Conservation (phyloP, 768 basidiomycete species). For the Collybia nuda region DNA sequence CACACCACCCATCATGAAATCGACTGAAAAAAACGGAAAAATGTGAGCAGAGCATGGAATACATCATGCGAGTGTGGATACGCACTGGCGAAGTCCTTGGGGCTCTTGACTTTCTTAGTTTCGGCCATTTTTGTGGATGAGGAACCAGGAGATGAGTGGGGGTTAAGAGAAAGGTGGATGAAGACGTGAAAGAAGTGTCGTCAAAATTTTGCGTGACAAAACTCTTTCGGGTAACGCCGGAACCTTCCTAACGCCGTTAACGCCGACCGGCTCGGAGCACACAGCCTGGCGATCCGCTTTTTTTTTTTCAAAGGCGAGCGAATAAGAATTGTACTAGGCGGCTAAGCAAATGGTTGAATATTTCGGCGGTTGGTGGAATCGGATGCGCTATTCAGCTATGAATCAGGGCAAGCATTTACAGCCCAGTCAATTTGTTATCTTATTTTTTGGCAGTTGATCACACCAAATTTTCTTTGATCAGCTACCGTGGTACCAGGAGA, state of each 20-base stretch:
- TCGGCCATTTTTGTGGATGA: constrained; percentile 75
- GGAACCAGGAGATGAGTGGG: constrained; percentile 50
- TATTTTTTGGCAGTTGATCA: too few relatives aligned
- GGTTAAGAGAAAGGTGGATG: constrained; percentile 47
- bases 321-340: too few relatives aligned
- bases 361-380: too few relatives aligned
- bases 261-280: too few relatives aligned
- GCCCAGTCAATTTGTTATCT: too few relatives aligned
- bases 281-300: too few relatives aligned
- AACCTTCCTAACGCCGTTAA: constrained; percentile 40
- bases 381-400: too few relatives aligned
- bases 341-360: too few relatives aligned
- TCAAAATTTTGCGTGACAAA: constrained; percentile 52
- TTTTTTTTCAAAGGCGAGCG: too few relatives aligned
- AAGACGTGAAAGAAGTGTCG: constrained; percentile 28
- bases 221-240: constrained; percentile 50
- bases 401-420: too few relatives aligned
- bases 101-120: constrained; percentile 80
- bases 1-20: constrained; percentile 97
- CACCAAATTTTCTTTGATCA: too few relatives aligned
- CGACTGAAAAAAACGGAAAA: constrained; percentile 49
- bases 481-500: too few relatives aligned
- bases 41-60: constrained; percentile 12
- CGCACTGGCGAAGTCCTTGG: constrained; percentile 87
- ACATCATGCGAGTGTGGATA: constrained; percentile 14